Conservation (phyloP, 2,329 filamentous ascomycete species). For the Aspergillus terreus region DNA sequence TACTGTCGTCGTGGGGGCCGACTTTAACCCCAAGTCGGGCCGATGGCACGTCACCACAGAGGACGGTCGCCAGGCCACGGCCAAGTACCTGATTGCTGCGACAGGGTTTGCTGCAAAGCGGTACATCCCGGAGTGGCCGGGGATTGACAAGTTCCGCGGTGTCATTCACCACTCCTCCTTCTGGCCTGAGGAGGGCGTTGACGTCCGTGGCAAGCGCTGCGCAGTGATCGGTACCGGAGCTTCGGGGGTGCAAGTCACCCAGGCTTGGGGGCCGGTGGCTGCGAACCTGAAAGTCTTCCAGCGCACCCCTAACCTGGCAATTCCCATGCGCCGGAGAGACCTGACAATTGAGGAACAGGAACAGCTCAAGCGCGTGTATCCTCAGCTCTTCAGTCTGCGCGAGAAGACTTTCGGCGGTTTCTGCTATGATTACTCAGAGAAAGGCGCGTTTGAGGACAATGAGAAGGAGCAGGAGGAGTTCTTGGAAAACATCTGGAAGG, state of each 20-base stretch:
- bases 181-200: constrained; percentile 49
- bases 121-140: constrained; percentile 40
- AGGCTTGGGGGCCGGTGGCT: constrained; percentile 56
- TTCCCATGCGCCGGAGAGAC: constrained; percentile 56
- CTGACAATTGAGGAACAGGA: constrained; percentile 53
- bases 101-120: constrained; percentile 47
- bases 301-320: constrained; percentile 61
- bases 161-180: constrained; percentile 53
- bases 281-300: constrained; percentile 59
- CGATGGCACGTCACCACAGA: constrained; percentile 46
- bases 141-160: constrained; percentile 46
- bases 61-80: constrained; percentile 36
- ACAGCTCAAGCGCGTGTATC: constrained; percentile 42
- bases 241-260: constrained; percentile 54
- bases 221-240: constrained; percentile 56
- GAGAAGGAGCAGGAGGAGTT: constrained; percentile 49
- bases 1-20: constrained; percentile 39
- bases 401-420: constrained; percentile 58
- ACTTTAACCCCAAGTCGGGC: constrained; percentile 34
- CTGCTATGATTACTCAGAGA: constrained; percentile 53
- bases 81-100: constrained; percentile 46
- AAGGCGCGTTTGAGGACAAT: constrained; percentile 54
- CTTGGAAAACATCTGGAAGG: constrained; percentile 49
- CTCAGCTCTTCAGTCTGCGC: constrained; percentile 51
- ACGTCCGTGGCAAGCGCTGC: constrained; percentile 48